Evolutionary conservation across 768 basidiomycete genomes (phyloP), one percentile per base, ranked within the genome.

Genomic region (Boletus fagicola): DNA sequence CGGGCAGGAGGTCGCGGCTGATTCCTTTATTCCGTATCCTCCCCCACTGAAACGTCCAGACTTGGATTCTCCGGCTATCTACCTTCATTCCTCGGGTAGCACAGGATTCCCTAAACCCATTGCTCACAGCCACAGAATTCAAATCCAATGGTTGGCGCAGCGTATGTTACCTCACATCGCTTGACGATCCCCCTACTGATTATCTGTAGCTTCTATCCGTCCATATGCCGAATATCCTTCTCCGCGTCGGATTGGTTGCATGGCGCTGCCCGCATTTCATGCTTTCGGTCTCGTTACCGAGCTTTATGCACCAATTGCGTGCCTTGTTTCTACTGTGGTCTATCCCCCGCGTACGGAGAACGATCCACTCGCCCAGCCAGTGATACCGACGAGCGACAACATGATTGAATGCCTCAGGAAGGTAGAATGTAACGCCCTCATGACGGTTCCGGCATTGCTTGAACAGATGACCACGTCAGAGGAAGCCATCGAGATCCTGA

Each of bases 21-120:
- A 70, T 50, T 8, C 39, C 0, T 70, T 69, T 38, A 8, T 20
- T 18, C 61, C 58, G 1, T 72, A 69, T 47, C 65, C 61, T 24
- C 47, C 52, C 6, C 2, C 53, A 6, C 1, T 22, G 28, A 53
- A 16, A 38, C 59, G 56, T 10, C 62, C 67, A 9, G 66, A 69
- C 10, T 53, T 67, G 24, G 76, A 78, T 54, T 61, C 72, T 2
- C 74, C 77, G 16, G 75, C 75, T 0, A 52, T 79, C 16, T 78
- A 81, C n/a, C 59, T 81, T 51, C 80, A 81, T 57, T 78, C 80
- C 0, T 81, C 78, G 4, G 80, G 80, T 13, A 80, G 80, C 6
- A 80, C 78, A 3, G 80, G 78, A n/a, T 68, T 79, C 38, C 80
- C 80, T 1, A 81, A 81, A 62, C 73, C 79, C 1, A 76, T 81